phyloP scores from a whole-genome alignment of 2,329 filamentous ascomycete genomes.

The Pestalotiopsis sp. region DNA sequence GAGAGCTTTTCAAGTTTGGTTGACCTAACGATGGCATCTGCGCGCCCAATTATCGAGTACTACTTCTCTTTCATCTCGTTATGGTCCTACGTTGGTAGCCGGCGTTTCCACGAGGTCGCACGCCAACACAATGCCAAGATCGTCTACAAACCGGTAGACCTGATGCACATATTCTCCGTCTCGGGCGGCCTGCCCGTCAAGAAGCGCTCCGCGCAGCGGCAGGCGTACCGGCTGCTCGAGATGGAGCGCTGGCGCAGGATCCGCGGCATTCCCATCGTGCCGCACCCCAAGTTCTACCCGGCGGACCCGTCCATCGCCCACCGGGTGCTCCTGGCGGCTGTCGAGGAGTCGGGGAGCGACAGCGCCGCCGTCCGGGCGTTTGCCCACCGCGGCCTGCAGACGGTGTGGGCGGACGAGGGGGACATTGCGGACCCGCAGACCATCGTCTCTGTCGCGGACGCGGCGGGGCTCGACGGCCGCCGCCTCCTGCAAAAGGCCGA shows the following conservation, averaged over 20 bases:
- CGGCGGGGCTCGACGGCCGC: constrained; percentile 14
- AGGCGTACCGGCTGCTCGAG: constrained; percentile 30
- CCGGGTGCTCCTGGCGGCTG: constrained; percentile 25
- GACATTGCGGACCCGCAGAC: constrained; percentile 17
- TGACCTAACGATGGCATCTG: background rate
- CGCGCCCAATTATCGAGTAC: constrained; percentile 24
- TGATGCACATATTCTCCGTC: constrained; percentile 32
- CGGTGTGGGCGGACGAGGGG: constrained; percentile 18
- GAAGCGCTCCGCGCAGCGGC: constrained; percentile 30
- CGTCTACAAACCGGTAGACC: constrained; percentile 32
- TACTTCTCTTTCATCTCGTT: constrained; percentile 35
- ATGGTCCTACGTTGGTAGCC: constrained; percentile 33
- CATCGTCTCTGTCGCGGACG: constrained; percentile 15
- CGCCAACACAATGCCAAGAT: constrained; percentile 24
- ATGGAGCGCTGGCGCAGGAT: constrained; percentile 29
- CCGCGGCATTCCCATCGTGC: constrained; percentile 28
- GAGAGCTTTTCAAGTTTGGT: background rate
- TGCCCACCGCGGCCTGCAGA: background rate
- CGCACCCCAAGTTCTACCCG: constrained; percentile 24
- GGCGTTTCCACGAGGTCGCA: constrained; percentile 24
- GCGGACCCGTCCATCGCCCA: constrained; percentile 32
- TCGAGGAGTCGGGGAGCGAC: constrained; percentile 12
- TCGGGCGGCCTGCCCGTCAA: constrained; percentile 35
- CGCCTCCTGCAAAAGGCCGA: background rate
- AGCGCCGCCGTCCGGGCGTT: background rate